Percentiles rank a stretch among this genome's conserved stretches.
These are phyloP conservation scores for Avena eriantha DNA, from an alignment of 176 grass and related monocot species.

Conservation along the genomic window DNA sequence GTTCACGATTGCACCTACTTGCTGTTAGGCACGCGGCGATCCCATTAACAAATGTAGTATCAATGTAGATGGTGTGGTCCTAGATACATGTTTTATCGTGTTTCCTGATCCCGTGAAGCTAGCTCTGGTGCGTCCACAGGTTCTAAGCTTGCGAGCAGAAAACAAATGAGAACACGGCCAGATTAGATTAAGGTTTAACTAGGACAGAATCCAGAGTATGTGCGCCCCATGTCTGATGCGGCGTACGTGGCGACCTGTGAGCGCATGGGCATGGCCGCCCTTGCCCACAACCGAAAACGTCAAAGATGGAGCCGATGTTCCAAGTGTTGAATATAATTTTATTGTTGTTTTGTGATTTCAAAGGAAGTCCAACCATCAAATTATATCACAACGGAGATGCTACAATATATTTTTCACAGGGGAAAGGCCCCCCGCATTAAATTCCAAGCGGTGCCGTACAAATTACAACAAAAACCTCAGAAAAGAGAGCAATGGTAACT, in stretches of 20 bases:
- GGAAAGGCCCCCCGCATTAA: no score
- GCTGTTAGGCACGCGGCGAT: conserved; percentile 12
- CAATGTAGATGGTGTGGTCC: not conserved
- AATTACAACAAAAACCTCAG: no score
- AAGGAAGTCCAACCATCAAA: no score
- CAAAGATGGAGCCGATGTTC: not conserved
- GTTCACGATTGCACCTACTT: conserved; percentile 31
- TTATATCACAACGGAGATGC: not conserved
- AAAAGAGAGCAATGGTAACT: no score
- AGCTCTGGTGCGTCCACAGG: conserved; percentile 19
- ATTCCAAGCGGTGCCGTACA: no score
- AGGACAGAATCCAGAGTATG: conserved; percentile 11
- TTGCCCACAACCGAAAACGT: not conserved
- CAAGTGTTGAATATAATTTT: not conserved
- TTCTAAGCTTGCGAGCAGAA: not conserved
- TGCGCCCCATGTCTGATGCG: conserved; percentile 39
- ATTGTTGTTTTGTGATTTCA: no score
- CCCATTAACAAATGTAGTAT: not conserved
- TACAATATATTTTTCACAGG: no score
- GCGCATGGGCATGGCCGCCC: not conserved
- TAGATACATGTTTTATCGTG: conserved; percentile 17
- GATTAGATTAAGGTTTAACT: not conserved
- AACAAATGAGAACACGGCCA: not conserved
- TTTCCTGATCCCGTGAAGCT: not conserved
- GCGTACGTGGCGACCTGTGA: conserved; percentile 10